Evolutionary conservation across 1,284 basidiomycete genomes (phyloP).

Genomic region (Phylloporus sp.): DNA sequence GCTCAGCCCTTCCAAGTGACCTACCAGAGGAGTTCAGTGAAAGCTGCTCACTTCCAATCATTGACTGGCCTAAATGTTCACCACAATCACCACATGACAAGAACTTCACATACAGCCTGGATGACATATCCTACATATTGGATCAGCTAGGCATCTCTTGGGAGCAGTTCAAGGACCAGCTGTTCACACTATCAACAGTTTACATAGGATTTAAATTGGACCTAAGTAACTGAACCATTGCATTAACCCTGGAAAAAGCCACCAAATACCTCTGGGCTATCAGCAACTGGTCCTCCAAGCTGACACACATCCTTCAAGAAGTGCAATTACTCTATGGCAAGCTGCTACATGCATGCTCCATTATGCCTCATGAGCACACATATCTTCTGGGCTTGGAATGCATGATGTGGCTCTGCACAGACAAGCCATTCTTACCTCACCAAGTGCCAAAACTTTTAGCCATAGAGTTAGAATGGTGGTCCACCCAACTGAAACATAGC

Average conservation of each 20-base stretch:
- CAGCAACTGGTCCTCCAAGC: too few relatives aligned
- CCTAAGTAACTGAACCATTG: neutral
- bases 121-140: constrained; percentile 19
- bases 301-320: too few relatives aligned
- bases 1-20: neutral
- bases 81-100: neutral
- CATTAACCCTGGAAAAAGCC: too few relatives aligned
- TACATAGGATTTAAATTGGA: constrained; percentile 15
- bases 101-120: neutral
- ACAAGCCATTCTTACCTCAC: neutral
- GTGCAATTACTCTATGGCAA: too few relatives aligned
- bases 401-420: neutral
- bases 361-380: too few relatives aligned
- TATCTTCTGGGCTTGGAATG: neutral
- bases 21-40: neutral
- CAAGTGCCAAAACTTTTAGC: neutral
- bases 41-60: neutral
- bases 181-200: neutral
- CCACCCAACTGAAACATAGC: neutral
- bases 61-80: neutral
- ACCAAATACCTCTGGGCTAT: too few relatives aligned
- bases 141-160: constrained; percentile 35
- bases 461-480: neutral
- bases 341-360: too few relatives aligned
- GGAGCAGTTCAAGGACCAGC: constrained; percentile 21